Percentiles rank a stretch among this genome's conserved stretches.
These are phyloP conservation scores for Schizosaccharomyces japonicus DNA, from an alignment of 805 yeast species.

Conservation along the genomic window DNA sequence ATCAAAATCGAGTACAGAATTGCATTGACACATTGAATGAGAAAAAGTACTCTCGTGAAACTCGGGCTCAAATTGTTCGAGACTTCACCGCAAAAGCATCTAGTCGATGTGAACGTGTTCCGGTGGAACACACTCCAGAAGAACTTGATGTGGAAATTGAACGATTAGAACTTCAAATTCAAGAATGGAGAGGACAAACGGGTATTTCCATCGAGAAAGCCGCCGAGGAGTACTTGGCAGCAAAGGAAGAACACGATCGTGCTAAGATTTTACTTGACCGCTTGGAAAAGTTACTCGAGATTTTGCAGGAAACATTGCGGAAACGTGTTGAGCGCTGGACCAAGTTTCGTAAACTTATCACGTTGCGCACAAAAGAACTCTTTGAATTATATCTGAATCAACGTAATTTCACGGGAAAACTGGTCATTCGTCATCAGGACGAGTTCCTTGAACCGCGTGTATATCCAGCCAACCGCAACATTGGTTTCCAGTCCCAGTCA, in stretches of 20 bases:
- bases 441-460: conserved; percentile 13
- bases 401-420: conserved; percentile 51
- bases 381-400: conserved; percentile 19
- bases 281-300: background rate
- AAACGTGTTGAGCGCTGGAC: conserved; percentile 9
- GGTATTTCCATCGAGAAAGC: conserved; percentile 9
- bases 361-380: conserved; percentile 10
- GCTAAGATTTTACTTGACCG: conserved; percentile 8
- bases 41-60: background rate
- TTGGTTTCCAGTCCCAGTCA: conserved; percentile 1
- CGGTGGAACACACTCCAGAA: conserved; percentile 3
- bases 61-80: background rate
- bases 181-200: conserved; percentile 2
- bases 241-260: conserved; percentile 6
- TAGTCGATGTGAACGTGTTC: conserved; percentile 1
- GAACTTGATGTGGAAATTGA: conserved; percentile 4
- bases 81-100: background rate
- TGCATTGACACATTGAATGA: background rate
- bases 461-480: conserved; percentile 10
- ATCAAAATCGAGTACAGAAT: background rate
- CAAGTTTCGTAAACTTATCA: conserved; percentile 10
- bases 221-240: conserved; percentile 6
- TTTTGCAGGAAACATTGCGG: conserved; percentile 6
- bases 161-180: background rate
- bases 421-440: conserved; percentile 32